Percentiles rank a stretch among this genome's conserved stretches.
phyloP scores from a whole-genome alignment of 768 basidiomycete genomes.

The Mycena vulgaris region DNA sequence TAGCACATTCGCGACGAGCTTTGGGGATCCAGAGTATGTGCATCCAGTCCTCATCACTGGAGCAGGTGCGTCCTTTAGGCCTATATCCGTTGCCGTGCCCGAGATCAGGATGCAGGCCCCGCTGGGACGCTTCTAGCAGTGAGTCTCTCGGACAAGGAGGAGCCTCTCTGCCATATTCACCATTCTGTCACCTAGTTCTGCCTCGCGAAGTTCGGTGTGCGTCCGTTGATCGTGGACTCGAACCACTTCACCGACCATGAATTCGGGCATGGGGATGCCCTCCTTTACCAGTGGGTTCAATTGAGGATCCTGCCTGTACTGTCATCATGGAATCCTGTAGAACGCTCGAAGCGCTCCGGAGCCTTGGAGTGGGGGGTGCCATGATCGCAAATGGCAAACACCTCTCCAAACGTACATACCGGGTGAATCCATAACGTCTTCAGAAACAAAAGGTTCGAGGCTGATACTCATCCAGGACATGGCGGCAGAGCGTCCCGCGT shows the following conservation, averaged over 20 bases:
- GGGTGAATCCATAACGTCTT: not conserved
- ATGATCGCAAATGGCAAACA: not conserved
- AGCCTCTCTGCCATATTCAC: not conserved
- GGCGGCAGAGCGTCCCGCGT: conserved; percentile 8
- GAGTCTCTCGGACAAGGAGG: not conserved
- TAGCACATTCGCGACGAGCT: too few relatives aligned
- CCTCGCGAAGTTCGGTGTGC: conserved; percentile 14
- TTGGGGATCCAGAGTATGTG: too few relatives aligned
- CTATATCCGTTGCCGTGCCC: too few relatives aligned
- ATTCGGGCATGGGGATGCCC: conserved; percentile 20
- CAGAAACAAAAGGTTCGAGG: too few relatives aligned
- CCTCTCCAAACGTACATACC: conserved; percentile 11
- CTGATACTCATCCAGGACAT: not conserved
- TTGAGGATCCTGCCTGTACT: not conserved
- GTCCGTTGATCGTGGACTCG: conserved; percentile 23
- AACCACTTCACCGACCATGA: conserved; percentile 25
- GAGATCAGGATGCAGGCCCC: conserved; percentile 8
- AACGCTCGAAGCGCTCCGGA: conserved; percentile 13
- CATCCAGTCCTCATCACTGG: too few relatives aligned
- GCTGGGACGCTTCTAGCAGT: conserved; percentile 24
- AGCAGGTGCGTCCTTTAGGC: too few relatives aligned
- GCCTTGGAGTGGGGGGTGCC: conserved; percentile 8
- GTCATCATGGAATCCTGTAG: not conserved
- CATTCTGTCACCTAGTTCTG: not conserved
- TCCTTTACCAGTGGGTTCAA: conserved; percentile 11